phyloP scores from a whole-genome alignment of 495 filamentous ascomycete species.

The Glonium stellatum region DNA sequence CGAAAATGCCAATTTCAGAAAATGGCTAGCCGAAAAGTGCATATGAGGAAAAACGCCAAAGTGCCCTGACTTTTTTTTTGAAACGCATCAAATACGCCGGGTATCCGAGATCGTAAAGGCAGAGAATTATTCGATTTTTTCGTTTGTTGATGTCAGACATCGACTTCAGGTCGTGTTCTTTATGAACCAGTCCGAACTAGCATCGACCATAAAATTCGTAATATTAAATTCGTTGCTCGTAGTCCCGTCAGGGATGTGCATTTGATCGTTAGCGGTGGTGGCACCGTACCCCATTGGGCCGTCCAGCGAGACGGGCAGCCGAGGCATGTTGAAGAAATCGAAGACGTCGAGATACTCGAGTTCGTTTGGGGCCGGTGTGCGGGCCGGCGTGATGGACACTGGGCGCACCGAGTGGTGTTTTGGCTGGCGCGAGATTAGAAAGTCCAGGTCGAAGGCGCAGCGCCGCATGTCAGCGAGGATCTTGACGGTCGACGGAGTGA shows the following conservation, averaged over 20 bases:
- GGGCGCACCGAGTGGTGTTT: slow-evolving; percentile 42
- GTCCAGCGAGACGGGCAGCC: slow-evolving; percentile 50
- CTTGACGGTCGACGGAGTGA: slow-evolving; percentile 71
- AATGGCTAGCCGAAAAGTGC: not conserved
- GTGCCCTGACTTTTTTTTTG: no score
- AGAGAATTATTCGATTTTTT: no score
- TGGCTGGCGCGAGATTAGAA: slow-evolving; percentile 78
- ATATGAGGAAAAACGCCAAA: no score
- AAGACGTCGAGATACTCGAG: slow-evolving; percentile 90
- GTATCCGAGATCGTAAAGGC: no score
- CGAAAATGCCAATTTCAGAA: not conserved
- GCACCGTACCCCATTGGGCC: slow-evolving; percentile 15
- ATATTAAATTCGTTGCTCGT: slow-evolving; percentile 51
- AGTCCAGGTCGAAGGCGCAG: slow-evolving; percentile 78
- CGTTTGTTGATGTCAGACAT: no score
- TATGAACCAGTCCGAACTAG: slow-evolving; percentile 54
- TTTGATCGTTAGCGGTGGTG: slow-evolving; percentile 18
- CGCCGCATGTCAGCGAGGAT: slow-evolving; percentile 86
- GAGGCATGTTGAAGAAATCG: slow-evolving; percentile 84
- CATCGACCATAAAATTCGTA: slow-evolving; percentile 59
- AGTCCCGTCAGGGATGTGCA: slow-evolving; percentile 20
- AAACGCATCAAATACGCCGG: no score
- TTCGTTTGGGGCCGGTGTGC: slow-evolving; percentile 69
- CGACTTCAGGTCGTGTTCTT: slow-evolving; percentile 4
- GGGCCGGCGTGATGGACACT: slow-evolving; percentile 39